Percentiles rank a stretch among this genome's conserved stretches.
These are phyloP conservation scores for Ascochyta viciae-villosae DNA, from an alignment of 2,329 filamentous ascomycete genomes.

Conservation along the genomic window DNA sequence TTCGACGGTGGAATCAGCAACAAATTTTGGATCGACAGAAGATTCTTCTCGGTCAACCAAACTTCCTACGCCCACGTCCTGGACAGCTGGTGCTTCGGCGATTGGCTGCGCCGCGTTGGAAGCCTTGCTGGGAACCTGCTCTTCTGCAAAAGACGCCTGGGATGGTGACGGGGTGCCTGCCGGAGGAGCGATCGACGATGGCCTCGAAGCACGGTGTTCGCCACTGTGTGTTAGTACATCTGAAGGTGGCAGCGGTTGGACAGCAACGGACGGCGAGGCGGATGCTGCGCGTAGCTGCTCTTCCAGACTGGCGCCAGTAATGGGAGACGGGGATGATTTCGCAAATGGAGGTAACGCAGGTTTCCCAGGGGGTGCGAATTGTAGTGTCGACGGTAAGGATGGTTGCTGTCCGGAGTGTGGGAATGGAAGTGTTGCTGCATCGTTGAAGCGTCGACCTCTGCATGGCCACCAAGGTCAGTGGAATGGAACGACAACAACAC, in stretches of 20 bases:
- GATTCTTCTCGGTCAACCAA: conserved; percentile 23
- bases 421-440: conserved; percentile 60
- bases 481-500: conserved; percentile 33
- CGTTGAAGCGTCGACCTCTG: conserved; percentile 65
- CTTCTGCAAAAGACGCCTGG: conserved; percentile 19
- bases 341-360: conserved; percentile 16
- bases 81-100: conserved; percentile 21
- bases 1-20: conserved; percentile 42
- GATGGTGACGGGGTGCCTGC: conserved; percentile 18
- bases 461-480: conserved; percentile 35
- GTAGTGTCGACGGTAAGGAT: conserved; percentile 34
- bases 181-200: conserved; percentile 15
- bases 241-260: conserved; percentile 30
- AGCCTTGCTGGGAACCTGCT: conserved; percentile 23
- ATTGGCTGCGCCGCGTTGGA: conserved; percentile 11
- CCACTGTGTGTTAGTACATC: conserved; percentile 27
- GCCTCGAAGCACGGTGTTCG: conserved; percentile 14
- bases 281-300: conserved; percentile 46
- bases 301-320: conserved; percentile 34
- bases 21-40: conserved; percentile 32
- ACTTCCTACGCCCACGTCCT: conserved; percentile 15
- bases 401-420: conserved; percentile 35
- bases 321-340: conserved; percentile 34
- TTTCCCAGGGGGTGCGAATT: conserved; percentile 33
- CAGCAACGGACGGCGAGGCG: conserved; percentile 42